Evolutionary conservation across 2,329 filamentous ascomycete genomes (phyloP).

Genomic region (Diaporthe vexans): DNA sequence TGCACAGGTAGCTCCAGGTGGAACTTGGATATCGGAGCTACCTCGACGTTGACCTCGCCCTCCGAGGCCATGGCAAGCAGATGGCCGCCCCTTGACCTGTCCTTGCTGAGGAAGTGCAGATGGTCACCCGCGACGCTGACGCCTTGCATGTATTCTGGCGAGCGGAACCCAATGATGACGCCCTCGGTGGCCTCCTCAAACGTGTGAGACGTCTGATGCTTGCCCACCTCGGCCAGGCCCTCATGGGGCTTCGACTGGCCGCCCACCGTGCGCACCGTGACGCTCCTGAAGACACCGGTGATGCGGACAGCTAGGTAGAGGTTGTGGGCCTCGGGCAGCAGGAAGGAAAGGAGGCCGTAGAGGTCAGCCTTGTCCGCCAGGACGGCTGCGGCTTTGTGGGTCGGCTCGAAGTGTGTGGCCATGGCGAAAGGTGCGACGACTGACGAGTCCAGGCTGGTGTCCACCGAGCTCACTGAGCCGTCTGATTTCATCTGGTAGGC

Average conservation of each 20-base stretch:
- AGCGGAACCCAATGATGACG: conserved; percentile 51
- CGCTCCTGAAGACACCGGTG: conserved; percentile 48
- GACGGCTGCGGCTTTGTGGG: conserved; percentile 39
- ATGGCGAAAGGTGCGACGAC: conserved; percentile 52
- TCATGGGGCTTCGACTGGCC: conserved; percentile 49
- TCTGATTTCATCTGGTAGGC: conserved; percentile 54
- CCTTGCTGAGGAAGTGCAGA: conserved; percentile 52
- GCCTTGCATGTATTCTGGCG: conserved; percentile 51
- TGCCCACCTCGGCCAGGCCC: conserved; percentile 48
- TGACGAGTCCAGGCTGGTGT: conserved; percentile 41
- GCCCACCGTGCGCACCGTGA: conserved; percentile 51
- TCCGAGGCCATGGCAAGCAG: conserved; percentile 49
- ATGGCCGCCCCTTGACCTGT: conserved; percentile 50
- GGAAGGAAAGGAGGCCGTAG: conserved; percentile 42
- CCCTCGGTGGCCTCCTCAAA: conserved; percentile 47
- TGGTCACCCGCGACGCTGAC: conserved; percentile 53
- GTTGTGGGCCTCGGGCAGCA: conserved; percentile 48
- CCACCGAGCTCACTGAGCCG: conserved; percentile 47
- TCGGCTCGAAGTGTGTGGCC: conserved; percentile 51
- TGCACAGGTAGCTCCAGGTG: conserved; percentile 51
- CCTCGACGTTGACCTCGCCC: conserved; percentile 49
- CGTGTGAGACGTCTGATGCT: conserved; percentile 48
- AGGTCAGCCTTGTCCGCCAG: conserved; percentile 50
- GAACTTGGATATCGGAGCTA: conserved; percentile 49
- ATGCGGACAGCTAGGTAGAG: conserved; percentile 50